Evolutionary conservation across 2,329 filamentous ascomycete genomes (phyloP).

Genomic region (Hymenoscyphus infarciens): DNA sequence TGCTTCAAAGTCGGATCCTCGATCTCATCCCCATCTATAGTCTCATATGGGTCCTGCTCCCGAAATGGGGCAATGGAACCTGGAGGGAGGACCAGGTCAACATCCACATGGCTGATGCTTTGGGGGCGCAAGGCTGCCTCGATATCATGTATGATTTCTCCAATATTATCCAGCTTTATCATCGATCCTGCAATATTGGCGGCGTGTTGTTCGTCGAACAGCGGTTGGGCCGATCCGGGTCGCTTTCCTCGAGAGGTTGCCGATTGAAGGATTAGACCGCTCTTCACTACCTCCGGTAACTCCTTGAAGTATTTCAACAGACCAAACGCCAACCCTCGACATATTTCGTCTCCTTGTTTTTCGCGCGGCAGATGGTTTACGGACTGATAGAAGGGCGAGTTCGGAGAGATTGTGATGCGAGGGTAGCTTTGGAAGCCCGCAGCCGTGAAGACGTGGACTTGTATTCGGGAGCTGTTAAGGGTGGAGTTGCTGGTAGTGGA

Average conservation of each 20-base stretch:
- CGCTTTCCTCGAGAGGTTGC: conserved; percentile 45
- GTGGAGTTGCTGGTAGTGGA: conserved; percentile 86
- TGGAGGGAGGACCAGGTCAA: conserved; percentile 81
- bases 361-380: conserved; percentile 88
- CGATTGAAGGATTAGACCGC: conserved; percentile 56
- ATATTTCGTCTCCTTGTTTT: conserved; percentile 92
- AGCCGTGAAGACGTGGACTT: conserved; percentile 86
- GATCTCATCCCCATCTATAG: conserved; percentile 62
- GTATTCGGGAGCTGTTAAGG: conserved; percentile 86
- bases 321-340: conserved; percentile 85
- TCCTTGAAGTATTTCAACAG: conserved; percentile 93
- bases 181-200: conserved; percentile 85
- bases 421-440: conserved; percentile 88
- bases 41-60: conserved; percentile 56
- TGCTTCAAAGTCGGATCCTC: conserved; percentile 61
- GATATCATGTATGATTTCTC: conserved; percentile 69
- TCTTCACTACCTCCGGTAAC: conserved; percentile 73
- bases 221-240: conserved; percentile 55
- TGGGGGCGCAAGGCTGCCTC: conserved; percentile 76
- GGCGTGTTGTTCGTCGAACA: conserved; percentile 91
- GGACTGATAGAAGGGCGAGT: conserved; percentile 84
- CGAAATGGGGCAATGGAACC: conserved; percentile 65
- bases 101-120: conserved; percentile 77
- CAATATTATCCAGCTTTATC: conserved; percentile 73
- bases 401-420: conserved; percentile 88